phyloP scores from a whole-genome alignment of 805 yeast genomes.

The Wickerhamiella domercqiae region DNA sequence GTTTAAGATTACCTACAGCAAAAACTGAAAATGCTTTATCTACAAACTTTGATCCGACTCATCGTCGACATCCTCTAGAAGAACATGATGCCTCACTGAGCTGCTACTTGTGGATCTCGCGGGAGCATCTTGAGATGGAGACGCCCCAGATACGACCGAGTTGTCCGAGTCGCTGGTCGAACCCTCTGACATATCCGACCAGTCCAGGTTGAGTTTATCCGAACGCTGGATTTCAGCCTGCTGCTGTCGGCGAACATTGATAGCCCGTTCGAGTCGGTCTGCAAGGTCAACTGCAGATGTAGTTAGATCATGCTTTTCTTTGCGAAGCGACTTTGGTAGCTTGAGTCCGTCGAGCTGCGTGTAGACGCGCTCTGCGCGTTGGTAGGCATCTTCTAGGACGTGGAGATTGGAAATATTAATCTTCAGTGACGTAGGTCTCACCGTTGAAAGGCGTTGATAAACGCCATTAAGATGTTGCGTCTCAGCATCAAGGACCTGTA shows the following conservation, averaged over 20 bases:
- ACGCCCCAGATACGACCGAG: too few species aligned
- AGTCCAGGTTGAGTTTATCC: too few species aligned
- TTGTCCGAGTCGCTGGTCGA: background rate
- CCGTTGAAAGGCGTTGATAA: background rate
- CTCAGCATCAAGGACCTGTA: background rate
- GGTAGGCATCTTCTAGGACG: conserved; percentile 1
- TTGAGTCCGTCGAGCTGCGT: conserved; percentile 9
- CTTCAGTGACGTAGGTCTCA: too few species aligned
- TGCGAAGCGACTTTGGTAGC: conserved; percentile 9
- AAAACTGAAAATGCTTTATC: too few species aligned
- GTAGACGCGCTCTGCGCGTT: conserved; percentile 10
- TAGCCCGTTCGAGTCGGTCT: conserved; percentile 8
- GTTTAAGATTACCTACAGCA: too few species aligned
- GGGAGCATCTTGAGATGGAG: too few species aligned
- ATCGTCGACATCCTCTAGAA: conserved; percentile 11
- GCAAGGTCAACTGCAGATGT: conserved; percentile 12
- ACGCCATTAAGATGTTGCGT: background rate
- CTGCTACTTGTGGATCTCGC: background rate
- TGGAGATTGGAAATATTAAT: background rate
- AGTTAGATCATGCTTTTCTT: conserved; percentile 11
- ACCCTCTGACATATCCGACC: too few species aligned
- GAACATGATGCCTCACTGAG: conserved; percentile 9
- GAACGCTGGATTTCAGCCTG: too few species aligned
- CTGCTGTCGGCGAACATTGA: background rate
- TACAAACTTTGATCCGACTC: too few species aligned